Percentiles rank a stretch among this genome's conserved stretches.
Evolutionary conservation across 2,329 filamentous ascomycete genomes (phyloP).

Genomic region (Drechslera avenae): DNA sequence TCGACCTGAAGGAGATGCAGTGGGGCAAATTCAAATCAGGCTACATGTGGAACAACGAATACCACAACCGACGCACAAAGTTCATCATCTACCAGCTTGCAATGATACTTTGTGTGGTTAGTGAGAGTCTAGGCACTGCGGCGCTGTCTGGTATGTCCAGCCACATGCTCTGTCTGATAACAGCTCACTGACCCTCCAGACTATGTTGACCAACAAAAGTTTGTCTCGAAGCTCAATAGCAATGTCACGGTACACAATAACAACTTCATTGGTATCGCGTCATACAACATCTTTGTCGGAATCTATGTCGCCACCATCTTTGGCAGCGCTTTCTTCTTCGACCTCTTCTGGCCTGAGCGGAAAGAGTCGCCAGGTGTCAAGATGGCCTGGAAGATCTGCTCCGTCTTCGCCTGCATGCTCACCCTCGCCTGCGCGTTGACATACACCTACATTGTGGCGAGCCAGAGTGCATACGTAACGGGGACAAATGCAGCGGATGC

Average conservation of each 20-base stretch:
- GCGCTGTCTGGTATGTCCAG: conserved; percentile 56
- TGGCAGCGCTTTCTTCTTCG: conserved; percentile 65
- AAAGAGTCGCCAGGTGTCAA: conserved; percentile 56
- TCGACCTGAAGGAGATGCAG: conserved; percentile 62
- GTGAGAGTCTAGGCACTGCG: conserved; percentile 62
- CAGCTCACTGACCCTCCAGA: conserved; percentile 41
- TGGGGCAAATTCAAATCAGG: conserved; percentile 63
- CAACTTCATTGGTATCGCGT: conserved; percentile 60
- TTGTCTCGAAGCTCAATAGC: conserved; percentile 50
- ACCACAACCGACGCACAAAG: conserved; percentile 62
- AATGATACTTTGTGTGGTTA: conserved; percentile 63
- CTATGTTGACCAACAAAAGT: conserved; percentile 61
- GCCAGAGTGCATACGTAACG: conserved; percentile 52
- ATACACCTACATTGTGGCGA: conserved; percentile 59
- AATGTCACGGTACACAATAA: conserved; percentile 58
- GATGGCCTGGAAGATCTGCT: conserved; percentile 60
- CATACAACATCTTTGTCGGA: conserved; percentile 65
- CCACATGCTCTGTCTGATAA: not conserved
- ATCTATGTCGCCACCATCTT: conserved; percentile 64
- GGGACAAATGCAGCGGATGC: conserved; percentile 46
- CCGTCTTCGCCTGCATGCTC: conserved; percentile 55
- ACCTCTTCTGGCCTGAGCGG: conserved; percentile 65
- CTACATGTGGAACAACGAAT: conserved; percentile 63
- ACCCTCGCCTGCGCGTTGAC: conserved; percentile 56
- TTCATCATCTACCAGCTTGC: conserved; percentile 66